These are phyloP conservation scores for Tympanopsis confertula DNA, from an alignment of 2,329 filamentous ascomycete genomes.

Conservation along the genomic window DNA sequence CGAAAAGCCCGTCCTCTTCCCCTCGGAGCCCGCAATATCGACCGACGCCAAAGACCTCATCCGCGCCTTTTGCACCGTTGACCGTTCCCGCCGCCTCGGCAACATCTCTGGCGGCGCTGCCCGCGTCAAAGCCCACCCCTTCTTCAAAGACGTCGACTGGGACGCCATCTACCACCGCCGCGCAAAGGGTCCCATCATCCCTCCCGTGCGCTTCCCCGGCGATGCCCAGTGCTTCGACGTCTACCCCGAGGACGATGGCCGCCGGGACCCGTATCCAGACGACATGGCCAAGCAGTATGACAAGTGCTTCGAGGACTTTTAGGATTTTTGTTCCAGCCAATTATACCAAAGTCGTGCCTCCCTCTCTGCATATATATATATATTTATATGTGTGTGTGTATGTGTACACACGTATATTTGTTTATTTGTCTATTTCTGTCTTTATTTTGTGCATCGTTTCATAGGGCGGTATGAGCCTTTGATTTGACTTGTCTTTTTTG, in stretches of 20 bases:
- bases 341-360: too few species aligned
- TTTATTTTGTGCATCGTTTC: too few species aligned
- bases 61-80: constrained; percentile 64
- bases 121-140: constrained; percentile 64
- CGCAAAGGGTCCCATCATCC: constrained; percentile 60
- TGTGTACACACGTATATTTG: too few species aligned
- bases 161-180: constrained; percentile 56
- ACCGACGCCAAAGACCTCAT: constrained; percentile 64
- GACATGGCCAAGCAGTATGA: constrained; percentile 63
- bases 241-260: constrained; percentile 66
- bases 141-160: constrained; percentile 67
- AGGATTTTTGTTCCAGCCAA: too few species aligned
- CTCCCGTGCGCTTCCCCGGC: constrained; percentile 59
- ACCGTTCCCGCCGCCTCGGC: constrained; percentile 66
- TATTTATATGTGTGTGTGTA: too few species aligned
- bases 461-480: too few species aligned
- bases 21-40: constrained; percentile 53
- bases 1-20: constrained; percentile 66
- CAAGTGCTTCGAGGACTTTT: constrained; percentile 62
- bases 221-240: constrained; percentile 74
- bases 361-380: too few species aligned
- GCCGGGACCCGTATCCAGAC: constrained; percentile 53
- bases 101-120: constrained; percentile 66
- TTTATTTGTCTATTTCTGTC: too few species aligned
- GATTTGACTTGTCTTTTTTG: too few species aligned